Conservation (phyloP, 2,329 filamentous ascomycete species). For the Ciborinia camelliae region DNA sequence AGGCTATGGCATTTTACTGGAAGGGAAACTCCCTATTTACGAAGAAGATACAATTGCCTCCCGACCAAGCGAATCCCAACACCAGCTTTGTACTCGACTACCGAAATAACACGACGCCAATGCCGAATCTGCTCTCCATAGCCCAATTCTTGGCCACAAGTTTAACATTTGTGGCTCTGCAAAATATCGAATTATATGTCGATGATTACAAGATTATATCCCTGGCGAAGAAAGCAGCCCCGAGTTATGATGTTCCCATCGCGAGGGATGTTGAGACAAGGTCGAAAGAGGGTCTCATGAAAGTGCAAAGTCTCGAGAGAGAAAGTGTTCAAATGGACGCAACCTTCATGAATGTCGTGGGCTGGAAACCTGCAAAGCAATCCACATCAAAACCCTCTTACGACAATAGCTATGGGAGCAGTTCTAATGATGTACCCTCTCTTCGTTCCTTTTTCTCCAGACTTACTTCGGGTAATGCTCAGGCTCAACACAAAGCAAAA, state of each 20-base stretch:
- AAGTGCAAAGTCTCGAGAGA: constrained; percentile 72
- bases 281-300: constrained; percentile 88
- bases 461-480: constrained; percentile 58
- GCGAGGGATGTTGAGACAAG: constrained; percentile 76
- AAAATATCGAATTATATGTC: constrained; percentile 84
- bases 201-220: constrained; percentile 80
- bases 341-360: constrained; percentile 80
- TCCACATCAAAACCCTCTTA: constrained; percentile 32
- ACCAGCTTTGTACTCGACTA: constrained; percentile 97
- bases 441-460: constrained; percentile 77
- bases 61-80: constrained; percentile 61
- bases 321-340: constrained; percentile 92
- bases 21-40: constrained; percentile 98
- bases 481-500: constrained; percentile 51
- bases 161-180: constrained; percentile 87
- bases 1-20: constrained; percentile 99
- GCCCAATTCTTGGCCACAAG: constrained; percentile 93
- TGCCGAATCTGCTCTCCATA: constrained; percentile 81
- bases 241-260: constrained; percentile 66
- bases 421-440: constrained; percentile 54
- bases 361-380: constrained; percentile 66
- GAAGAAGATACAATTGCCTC: constrained; percentile 71
- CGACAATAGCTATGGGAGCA: constrained; percentile 43
- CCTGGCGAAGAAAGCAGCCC: constrained; percentile 81
- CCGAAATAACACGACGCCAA: constrained; percentile 78